phyloP scores from a whole-genome alignment of 2,329 filamentous ascomycete species.

The Berkeleyomyces rouxiae region DNA sequence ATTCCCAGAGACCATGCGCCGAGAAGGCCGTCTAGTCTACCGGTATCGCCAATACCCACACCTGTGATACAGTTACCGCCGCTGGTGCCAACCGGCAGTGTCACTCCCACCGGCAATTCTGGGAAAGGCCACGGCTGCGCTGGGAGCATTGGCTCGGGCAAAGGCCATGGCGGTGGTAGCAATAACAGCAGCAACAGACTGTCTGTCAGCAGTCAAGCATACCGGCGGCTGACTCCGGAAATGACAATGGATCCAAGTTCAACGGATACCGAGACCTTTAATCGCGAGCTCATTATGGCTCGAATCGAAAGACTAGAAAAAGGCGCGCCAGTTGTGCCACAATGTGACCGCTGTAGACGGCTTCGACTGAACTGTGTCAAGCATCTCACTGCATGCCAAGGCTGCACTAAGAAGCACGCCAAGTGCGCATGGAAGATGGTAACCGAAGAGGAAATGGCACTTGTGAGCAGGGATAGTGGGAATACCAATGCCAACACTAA shows the following conservation, averaged over 20 bases:
- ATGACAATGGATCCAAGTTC: slow-evolving; percentile 9
- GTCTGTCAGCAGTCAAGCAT: slow-evolving; percentile 5
- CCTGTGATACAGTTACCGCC: not conserved
- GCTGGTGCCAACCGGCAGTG: not conserved
- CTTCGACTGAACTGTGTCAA: slow-evolving; percentile 71
- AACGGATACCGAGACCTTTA: slow-evolving; percentile 10
- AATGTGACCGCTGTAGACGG: slow-evolving; percentile 68
- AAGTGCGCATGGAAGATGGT: slow-evolving; percentile 76
- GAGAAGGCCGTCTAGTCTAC: slow-evolving; percentile 11
- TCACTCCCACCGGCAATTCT: not conserved
- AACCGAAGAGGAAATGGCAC: slow-evolving; percentile 47
- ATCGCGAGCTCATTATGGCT: slow-evolving; percentile 46
- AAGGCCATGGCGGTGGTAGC: not conserved
- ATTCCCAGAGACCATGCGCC: slow-evolving; percentile 5
- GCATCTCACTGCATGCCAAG: slow-evolving; percentile 70
- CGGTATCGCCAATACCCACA: slow-evolving; percentile 1
- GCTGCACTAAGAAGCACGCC: slow-evolving; percentile 79
- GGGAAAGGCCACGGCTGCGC: not conserved
- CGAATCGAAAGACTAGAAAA: slow-evolving; percentile 60
- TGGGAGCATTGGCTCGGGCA: not conserved
- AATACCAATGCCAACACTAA: not conserved
- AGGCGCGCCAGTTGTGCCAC: slow-evolving; percentile 60
- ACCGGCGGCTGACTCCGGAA: slow-evolving; percentile 9
- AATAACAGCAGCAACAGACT: slow-evolving; percentile 6
- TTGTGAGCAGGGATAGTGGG: slow-evolving; percentile 4